Percentiles rank a stretch among this genome's conserved stretches.
Evolutionary conservation across 768 basidiomycete genomes (phyloP).

Genomic region (Leucosporidium scottii): DNA sequence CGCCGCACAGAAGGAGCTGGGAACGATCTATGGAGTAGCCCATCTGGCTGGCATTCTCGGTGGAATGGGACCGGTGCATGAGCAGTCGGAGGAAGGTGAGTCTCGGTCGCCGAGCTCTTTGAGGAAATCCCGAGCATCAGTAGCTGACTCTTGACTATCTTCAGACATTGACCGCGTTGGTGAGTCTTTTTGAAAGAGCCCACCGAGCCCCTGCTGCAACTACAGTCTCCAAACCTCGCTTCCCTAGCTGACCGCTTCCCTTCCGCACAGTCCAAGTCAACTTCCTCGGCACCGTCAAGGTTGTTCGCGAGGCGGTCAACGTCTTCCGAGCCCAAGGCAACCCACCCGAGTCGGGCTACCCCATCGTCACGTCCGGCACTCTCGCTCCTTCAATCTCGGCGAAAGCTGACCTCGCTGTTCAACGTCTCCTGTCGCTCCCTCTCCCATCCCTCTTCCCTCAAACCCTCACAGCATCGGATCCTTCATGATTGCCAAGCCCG

Average conservation of each 20-base stretch:
- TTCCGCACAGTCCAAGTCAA: neutral
- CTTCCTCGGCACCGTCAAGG: slow-evolving; percentile 5
- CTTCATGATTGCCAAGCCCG: slow-evolving; percentile 11
- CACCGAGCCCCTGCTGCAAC: too few relatives aligned
- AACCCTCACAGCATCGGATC: neutral
- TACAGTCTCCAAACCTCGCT: too few relatives aligned
- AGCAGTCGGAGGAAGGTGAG: neutral
- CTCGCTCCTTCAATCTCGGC: neutral
- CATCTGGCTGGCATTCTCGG: slow-evolving; percentile 2
- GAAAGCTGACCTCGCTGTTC: too few relatives aligned
- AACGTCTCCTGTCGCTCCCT: too few relatives aligned
- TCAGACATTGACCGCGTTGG: neutral
- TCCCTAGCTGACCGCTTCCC: neutral
- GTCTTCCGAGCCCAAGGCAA: slow-evolving; percentile 4
- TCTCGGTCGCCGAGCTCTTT: too few relatives aligned
- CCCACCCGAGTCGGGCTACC: slow-evolving; percentile 2
- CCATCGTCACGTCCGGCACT: neutral
- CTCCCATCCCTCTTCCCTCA: too few relatives aligned
- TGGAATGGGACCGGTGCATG: slow-evolving; percentile 1
- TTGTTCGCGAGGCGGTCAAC: neutral
- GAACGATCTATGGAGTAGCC: neutral
- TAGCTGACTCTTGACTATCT: too few relatives aligned
- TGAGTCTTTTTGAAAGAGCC: neutral
- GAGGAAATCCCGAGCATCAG: too few relatives aligned
- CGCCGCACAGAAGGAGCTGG: neutral